Base-by-base conservation (phyloP, 192 early-diverging fungal genomes). In the Linnemannia zychae region DNA sequence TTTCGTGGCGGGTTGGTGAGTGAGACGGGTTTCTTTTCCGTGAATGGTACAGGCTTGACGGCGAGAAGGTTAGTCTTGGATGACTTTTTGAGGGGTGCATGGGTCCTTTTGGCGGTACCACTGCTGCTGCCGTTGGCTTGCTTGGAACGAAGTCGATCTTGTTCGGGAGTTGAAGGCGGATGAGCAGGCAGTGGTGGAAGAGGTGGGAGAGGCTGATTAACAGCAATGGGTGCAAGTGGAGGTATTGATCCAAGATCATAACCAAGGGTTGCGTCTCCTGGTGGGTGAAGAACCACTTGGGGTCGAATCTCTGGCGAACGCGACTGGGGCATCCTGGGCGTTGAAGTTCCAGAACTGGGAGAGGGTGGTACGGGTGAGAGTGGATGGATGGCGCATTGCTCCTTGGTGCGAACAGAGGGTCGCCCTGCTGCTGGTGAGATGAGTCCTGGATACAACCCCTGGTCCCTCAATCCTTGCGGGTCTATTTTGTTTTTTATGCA, bases 1-100 rank as follows among this genome's bases (percentile, higher is more conserved):
- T 72, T 88, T n/a, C 90, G 89, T 15, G 90, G 90, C 38, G 87
- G 87, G 46, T 84, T 83, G 13, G 70, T 79, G n/a, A 87, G 50
- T n/a, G 86, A 82, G 7, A 85, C 71, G 12, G 83, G 83, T 46
- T 76, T 74, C 34, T 66, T 79, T 67, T 85, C 83, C 50, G 34
- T n/a, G 44, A 49, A 57, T 52, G 72, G 72, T 36, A 50, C 28
- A 22, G 69, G 73, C 22, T 75, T 71, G 57, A 53, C 47, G 6
- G 73, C n/a, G 3, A 70, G 28, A 7, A 66, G 47, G 52, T 67
- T 81, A 40, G 15, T 38, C 28, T 63, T 75, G 4, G 74, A 57
- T 3, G 67, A 15, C 47, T 63, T 71, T 40, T 71, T 75, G 44
- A 17, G 37, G 17, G 28, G 57, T 11, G 49, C 9, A 18, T 31